These are phyloP conservation scores for Corynespora cassiicola DNA, from an alignment of 2,329 filamentous ascomycete species.

Conservation along the genomic window DNA sequence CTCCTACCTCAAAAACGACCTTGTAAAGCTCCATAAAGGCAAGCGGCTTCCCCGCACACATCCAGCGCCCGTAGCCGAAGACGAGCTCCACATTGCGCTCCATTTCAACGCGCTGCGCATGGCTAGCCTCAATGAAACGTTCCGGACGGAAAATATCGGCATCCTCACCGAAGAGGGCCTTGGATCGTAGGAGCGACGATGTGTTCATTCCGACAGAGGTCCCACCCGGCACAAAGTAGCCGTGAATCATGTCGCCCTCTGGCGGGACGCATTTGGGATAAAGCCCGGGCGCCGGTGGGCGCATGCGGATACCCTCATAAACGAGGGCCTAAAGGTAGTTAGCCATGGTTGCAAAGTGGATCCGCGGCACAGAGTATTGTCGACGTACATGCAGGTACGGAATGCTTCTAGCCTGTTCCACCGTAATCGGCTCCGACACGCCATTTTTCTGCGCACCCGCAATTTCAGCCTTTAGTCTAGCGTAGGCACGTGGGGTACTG, in stretches of 20 bases:
- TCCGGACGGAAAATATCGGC: conserved; percentile 11
- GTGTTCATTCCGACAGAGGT: conserved; percentile 3
- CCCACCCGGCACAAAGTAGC: conserved; percentile 8
- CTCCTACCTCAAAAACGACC: conserved; percentile 26
- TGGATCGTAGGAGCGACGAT: no score
- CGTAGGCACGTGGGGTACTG: conserved; percentile 9
- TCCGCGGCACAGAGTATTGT: no score
- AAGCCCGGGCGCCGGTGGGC: conserved; percentile 10
- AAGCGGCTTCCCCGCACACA: conserved; percentile 20
- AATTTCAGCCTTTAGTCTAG: conserved; percentile 12
- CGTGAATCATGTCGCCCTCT: conserved; percentile 12
- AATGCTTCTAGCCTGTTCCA: conserved; percentile 11
- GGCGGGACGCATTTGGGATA: conserved; percentile 10
- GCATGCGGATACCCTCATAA: no score
- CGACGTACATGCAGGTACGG: conserved; percentile 25
- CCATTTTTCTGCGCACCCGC: conserved; percentile 2
- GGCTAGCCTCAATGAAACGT: conserved; percentile 23
- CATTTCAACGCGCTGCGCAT: conserved; percentile 33
- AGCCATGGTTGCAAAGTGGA: no score
- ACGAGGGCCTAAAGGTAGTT: no score
- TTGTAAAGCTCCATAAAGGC: conserved; percentile 28
- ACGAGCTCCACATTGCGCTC: conserved; percentile 12
- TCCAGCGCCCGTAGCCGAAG: conserved; percentile 21
- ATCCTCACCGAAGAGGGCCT: conserved; percentile 7
- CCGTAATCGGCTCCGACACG: conserved; percentile 11